A percentile compares a stretch with the other conserved stretches of the same genome.
Evolutionary conservation across 805 yeast species (phyloP).

Genomic region (Ogataea nitratoaversa): DNA sequence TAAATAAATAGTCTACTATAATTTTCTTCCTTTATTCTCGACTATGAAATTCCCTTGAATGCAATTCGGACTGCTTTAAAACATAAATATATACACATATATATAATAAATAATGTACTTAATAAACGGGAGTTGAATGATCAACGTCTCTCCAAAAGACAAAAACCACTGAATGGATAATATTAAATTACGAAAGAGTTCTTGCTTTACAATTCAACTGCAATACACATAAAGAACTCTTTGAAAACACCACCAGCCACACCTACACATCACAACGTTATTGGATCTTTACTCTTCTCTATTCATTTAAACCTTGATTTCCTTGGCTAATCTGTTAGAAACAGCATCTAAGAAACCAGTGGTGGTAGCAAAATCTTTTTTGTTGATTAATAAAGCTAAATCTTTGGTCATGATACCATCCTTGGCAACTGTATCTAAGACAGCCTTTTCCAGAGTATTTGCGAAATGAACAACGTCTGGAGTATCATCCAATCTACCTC

Average conservation of each 20-base stretch:
- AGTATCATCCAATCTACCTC: constrained; percentile 84
- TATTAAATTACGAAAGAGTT: not conserved
- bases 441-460: constrained; percentile 72
- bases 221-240: not conserved
- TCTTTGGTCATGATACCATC: constrained; percentile 96
- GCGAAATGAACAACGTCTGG: constrained; percentile 84
- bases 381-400: constrained; percentile 84
- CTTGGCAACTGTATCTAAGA: constrained; percentile 74
- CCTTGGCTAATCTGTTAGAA: constrained; percentile 50
- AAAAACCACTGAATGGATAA: no score
- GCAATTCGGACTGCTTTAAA: constrained; percentile 6
- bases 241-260: no score
- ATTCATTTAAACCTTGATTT: constrained; percentile 12
- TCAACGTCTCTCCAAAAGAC: no score
- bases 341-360: constrained; percentile 88
- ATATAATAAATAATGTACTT: not conserved
- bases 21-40: not conserved
- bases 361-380: constrained; percentile 85
- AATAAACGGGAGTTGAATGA: not conserved
- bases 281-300: no score
- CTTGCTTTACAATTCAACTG: constrained; percentile 5
- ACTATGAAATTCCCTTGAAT: constrained; percentile 1
- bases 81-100: not conserved
- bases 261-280: no score
- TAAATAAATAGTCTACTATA: no score